phyloP scores from a whole-genome alignment of 352 stramenopile genomes.

The Pythium vanterpoolii region DNA sequence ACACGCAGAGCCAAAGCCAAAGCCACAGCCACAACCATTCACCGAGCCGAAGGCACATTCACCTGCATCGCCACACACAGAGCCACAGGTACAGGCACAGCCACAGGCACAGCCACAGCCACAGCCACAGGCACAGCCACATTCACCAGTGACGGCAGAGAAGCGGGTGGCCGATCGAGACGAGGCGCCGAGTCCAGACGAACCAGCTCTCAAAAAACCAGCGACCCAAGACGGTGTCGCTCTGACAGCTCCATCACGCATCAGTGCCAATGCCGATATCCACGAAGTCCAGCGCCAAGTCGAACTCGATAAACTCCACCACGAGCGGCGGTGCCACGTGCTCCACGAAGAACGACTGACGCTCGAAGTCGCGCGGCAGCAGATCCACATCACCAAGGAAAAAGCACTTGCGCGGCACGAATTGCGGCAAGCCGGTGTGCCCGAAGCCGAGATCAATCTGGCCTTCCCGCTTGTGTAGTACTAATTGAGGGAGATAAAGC shows the following conservation, averaged over 20 bases:
- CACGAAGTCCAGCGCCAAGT: background rate
- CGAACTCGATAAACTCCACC: background rate
- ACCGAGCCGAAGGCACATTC: no score
- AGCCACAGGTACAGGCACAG: no score
- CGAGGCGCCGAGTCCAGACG: background rate
- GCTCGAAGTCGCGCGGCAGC: constrained; percentile 3
- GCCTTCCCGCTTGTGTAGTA: constrained; percentile 3
- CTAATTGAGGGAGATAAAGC: background rate
- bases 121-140: no score
- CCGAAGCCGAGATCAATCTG: constrained; percentile 17
- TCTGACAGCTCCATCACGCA: background rate
- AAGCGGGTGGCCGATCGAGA: background rate
- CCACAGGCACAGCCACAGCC: no score
- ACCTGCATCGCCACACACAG: no score
- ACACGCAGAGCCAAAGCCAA: no score
- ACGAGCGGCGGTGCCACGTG: background rate
- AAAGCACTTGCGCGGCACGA: constrained; percentile 12
- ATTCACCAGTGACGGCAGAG: no score
- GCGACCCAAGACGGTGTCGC: background rate
- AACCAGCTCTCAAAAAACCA: background rate
- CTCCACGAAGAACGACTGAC: constrained; percentile 6
- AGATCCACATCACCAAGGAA: constrained; percentile 15
- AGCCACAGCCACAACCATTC: no score
- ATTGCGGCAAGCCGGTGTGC: constrained; percentile 15
- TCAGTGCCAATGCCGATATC: background rate